Evolutionary conservation across 495 filamentous ascomycete genomes (phyloP).

Genomic region (Neurospora sp.): DNA sequence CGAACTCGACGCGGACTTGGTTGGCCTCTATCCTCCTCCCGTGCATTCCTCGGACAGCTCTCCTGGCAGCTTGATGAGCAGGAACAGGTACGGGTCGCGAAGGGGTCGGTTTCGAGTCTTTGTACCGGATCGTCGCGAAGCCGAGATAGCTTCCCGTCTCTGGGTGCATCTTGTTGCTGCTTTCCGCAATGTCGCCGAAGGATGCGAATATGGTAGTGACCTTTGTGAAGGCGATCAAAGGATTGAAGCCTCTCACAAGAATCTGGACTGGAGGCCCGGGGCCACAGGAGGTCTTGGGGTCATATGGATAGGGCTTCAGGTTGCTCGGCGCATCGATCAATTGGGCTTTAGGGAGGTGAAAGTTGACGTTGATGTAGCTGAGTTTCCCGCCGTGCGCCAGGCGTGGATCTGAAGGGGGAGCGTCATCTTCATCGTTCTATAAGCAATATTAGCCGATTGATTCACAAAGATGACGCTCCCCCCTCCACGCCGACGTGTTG

Average conservation of each 20-base stretch:
- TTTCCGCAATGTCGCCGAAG: slow-evolving; percentile 80
- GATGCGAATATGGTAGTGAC: slow-evolving; percentile 71
- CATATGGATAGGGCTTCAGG: slow-evolving; percentile 66
- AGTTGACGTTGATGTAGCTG: slow-evolving; percentile 51
- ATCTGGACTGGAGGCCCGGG: slow-evolving; percentile 83
- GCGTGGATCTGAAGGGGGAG: slow-evolving; percentile 65
- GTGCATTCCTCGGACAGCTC: slow-evolving; percentile 61
- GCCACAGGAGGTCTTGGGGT: slow-evolving; percentile 69
- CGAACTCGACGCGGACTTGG: slow-evolving; percentile 68
- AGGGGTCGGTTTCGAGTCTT: slow-evolving; percentile 49
- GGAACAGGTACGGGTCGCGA: slow-evolving; percentile 40
- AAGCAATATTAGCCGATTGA: slow-evolving; percentile 38
- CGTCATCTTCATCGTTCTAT: slow-evolving; percentile 52
- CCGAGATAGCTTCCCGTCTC: slow-evolving; percentile 87
- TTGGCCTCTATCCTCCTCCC: slow-evolving; percentile 61
- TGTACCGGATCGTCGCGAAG: slow-evolving; percentile 82
- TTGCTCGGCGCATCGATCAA: slow-evolving; percentile 69
- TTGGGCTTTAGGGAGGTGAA: slow-evolving; percentile 62
- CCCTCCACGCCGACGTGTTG: slow-evolving; percentile 26
- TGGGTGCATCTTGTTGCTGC: slow-evolving; percentile 85
- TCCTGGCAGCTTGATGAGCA: slow-evolving; percentile 68
- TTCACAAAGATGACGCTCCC: slow-evolving; percentile 49
- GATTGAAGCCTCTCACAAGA: slow-evolving; percentile 88
- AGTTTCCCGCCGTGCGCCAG: slow-evolving; percentile 48
- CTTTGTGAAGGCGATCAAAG: slow-evolving; percentile 67